These are phyloP conservation scores for Epichloe festucae DNA, from an alignment of 2,329 filamentous ascomycete genomes.

Conservation along the genomic window DNA sequence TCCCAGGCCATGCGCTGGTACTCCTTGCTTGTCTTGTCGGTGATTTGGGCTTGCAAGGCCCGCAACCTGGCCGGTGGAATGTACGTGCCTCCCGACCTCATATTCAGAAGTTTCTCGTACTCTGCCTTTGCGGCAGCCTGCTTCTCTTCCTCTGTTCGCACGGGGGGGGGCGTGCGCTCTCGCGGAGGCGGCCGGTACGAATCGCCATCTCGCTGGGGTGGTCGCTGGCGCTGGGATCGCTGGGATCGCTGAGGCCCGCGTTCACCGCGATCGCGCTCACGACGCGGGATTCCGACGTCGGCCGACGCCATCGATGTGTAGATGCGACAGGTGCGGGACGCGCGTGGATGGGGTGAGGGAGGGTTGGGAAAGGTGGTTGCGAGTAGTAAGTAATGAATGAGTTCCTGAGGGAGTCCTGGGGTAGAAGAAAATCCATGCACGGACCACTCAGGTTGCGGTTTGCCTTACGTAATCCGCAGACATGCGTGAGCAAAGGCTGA, in stretches of 20 bases:
- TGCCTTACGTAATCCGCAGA: no score
- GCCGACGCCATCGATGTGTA: constrained; percentile 30
- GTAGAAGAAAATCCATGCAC: no score
- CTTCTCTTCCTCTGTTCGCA: constrained; percentile 64
- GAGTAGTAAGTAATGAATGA: neutral
- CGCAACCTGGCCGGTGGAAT: constrained; percentile 85
- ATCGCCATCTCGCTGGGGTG: constrained; percentile 30
- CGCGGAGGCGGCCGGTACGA: constrained; percentile 32
- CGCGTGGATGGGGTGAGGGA: neutral
- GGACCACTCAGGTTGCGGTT: no score
- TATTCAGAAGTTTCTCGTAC: constrained; percentile 81
- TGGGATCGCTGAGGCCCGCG: constrained; percentile 3
- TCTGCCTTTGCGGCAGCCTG: constrained; percentile 81
- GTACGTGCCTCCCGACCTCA: constrained; percentile 92
- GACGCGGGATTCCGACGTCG: constrained; percentile 27
- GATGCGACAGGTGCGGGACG: neutral
- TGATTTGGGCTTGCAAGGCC: constrained; percentile 91
- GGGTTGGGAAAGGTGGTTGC: neutral
- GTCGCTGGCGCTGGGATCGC: constrained; percentile 14
- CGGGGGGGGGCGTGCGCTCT: constrained; percentile 22
- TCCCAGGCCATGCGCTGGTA: constrained; percentile 99
- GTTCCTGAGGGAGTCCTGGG: no score
- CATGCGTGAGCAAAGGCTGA: no score
- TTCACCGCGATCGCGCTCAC: constrained; percentile 20
- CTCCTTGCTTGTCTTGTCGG: constrained; percentile 89